Base-by-base conservation (phyloP, 805 yeast species). In the Kodamaea kakaduensis region DNA sequence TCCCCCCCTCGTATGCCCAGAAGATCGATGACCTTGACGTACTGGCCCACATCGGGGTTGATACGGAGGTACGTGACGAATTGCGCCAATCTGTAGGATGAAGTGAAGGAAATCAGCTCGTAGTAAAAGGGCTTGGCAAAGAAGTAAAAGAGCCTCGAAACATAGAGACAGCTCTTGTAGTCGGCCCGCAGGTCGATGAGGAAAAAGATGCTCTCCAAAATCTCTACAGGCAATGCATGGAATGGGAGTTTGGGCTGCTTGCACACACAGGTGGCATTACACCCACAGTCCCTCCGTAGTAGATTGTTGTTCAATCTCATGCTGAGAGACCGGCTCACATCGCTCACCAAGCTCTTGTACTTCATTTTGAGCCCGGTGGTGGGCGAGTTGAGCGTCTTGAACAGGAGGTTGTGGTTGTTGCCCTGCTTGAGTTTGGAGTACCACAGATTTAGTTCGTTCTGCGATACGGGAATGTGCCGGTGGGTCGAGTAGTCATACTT, bases 1-100 rank as follows among this genome's bases (percentile, higher is more conserved):
- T 43, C 47, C 58, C 69, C 66, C 3, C 70, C 58, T 30, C 48
- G 54, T 9, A 67, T 48, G 9, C 45, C 54, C 1, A 89, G 78
- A 17, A 87, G 54, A 51, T 87, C 85, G 27, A 87, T 51, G 0
- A 47, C 40, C 44, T 68, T 68, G 2, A 87, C 84, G 40, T 69
- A 66, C 16, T 52, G 48, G 0, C 89, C 88, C 34, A 82, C 67
- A 3, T 62, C 60, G 6, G 74, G 67, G 43, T 73, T 71, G 36
- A 72, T 64, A 28, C 83, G 65, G n/a, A 87, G 56, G 4, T 78
- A 70, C 2, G 88, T 70, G 4, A 87, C 77, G 48, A 87, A 79
- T 56, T 87, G 95, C 0, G 86, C 93, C 28, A 84, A 73, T 26
- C 95, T 63, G 52, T 83, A 87, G 5, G 89, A 80, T 2, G 94